Evolutionary conservation across 2,329 filamentous ascomycete species (phyloP), one percentile per base, ranked within the genome.

Genomic region (Colletotrichum tropicale): DNA sequence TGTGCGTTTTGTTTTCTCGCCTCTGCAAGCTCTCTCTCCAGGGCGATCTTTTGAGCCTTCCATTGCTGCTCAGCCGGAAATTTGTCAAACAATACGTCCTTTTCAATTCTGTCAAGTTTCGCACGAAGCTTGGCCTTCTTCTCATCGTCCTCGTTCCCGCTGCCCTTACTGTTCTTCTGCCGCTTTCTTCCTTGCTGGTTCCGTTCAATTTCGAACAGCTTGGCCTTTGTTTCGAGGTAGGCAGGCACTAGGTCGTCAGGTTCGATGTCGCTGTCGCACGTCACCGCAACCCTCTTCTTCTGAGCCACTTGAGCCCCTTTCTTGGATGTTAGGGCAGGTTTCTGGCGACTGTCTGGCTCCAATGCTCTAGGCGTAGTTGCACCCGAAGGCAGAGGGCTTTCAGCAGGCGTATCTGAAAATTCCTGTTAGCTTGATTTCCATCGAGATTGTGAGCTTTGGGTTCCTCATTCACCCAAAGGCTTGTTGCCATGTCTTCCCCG

Each of bases 31-130:
- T 94, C 90, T 79, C 90, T 92, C 78, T 94, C 91, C 15, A 96
- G 81, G 26, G 88, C 85, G 38, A 92, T 88, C 52, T 88, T 89
- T 75, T 89, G 89, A 8, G 86, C 83, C 75, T 88, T 90, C 94
- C 94, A 96, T 79, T 90, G 86, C 75, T 90, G 86, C 71, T 94
- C 91, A 6, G 93, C 94, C 38, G 90, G 83, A 61, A 89, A 87
- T 73, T 89, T 90, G 81, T 96, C 94, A 80, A 96, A 96, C 5
- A 96, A 85, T 18, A 95, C 88, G 81, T 96, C 94, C 30, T 91
- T 93, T 80, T 97, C 94, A 56, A 98, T 95, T 76, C 91, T 91
- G 48, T 92, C 89, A 52, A 98, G 86, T 81, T 96, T 98, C 18
- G 93, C 92, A 55, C 93, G 89, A 4, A 98, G 84, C 79, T 93